phyloP scores from a whole-genome alignment of 768 basidiomycete species.

The Pisolithus microcarpus region DNA sequence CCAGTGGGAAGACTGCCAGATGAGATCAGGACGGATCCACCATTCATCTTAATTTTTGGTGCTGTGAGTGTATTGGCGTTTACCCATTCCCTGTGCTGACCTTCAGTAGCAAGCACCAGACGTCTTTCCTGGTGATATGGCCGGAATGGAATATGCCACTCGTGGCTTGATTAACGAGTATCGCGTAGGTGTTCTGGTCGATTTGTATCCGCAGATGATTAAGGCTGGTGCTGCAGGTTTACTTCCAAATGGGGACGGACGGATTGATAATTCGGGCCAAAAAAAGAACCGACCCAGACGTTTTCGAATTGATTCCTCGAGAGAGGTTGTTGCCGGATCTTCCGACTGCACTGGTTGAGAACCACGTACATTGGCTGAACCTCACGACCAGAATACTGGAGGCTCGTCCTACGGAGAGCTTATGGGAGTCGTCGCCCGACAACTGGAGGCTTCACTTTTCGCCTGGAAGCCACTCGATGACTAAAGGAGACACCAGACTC shows the following conservation, averaged over 20 bases:
- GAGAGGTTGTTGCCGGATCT: slow-evolving; percentile 19
- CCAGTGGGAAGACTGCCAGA: slow-evolving; percentile 19
- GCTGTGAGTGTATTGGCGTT: slow-evolving; percentile 6
- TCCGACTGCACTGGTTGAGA: slow-evolving; percentile 16
- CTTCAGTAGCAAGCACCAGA: slow-evolving; percentile 14
- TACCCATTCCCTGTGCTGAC: background rate
- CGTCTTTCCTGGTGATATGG: slow-evolving; percentile 17
- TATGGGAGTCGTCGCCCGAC: slow-evolving; percentile 20
- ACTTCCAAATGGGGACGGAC: slow-evolving; percentile 13
- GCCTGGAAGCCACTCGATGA: background rate
- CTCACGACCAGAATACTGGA: slow-evolving; percentile 17
- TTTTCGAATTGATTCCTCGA: slow-evolving; percentile 20
- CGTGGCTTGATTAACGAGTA: slow-evolving; percentile 7
- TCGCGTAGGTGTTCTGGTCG: slow-evolving; percentile 1
- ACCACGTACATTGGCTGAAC: slow-evolving; percentile 27
- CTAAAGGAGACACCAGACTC: background rate
- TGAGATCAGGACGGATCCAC: slow-evolving; percentile 11
- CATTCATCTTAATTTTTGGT: slow-evolving; percentile 17
- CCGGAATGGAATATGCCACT: slow-evolving; percentile 22
- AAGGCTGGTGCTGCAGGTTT: slow-evolving; percentile 10
- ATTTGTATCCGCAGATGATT: background rate
- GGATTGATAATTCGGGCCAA: slow-evolving; percentile 17
- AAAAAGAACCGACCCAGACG: background rate
- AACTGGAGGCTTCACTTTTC: slow-evolving; percentile 17
- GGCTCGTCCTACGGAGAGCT: slow-evolving; percentile 18